Percentiles rank a stretch among this genome's conserved stretches.
phyloP scores from a whole-genome alignment of 2,329 filamentous ascomycete genomes.

The Cladosporium sp. region DNA sequence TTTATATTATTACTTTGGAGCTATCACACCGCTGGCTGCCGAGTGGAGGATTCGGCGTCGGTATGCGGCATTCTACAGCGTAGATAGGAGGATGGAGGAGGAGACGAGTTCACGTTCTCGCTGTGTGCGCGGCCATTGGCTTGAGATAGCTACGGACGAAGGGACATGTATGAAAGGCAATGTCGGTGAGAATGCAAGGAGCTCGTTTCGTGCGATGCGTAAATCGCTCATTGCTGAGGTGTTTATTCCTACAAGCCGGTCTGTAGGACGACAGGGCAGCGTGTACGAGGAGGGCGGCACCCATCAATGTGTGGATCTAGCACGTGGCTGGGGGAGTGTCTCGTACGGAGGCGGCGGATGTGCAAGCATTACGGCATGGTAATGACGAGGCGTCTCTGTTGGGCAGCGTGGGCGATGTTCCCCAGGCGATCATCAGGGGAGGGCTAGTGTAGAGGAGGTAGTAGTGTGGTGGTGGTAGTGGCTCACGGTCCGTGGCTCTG shows the following conservation, averaged over 20 bases:
- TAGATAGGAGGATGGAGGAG: constrained; percentile 11
- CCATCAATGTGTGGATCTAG: background rate
- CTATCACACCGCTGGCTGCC: constrained; percentile 5
- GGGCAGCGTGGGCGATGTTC: background rate
- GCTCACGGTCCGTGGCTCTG: background rate
- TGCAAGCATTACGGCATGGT: background rate
- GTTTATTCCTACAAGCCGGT: background rate
- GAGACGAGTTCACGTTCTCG: constrained; percentile 6
- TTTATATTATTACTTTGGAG: background rate
- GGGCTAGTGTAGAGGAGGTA: background rate
- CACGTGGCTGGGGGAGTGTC: background rate
- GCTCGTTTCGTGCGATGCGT: background rate
- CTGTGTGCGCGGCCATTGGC: background rate
- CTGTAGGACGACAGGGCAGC: background rate
- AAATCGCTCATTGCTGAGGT: constrained; percentile 8
- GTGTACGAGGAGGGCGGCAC: background rate
- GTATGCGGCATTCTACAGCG: constrained; percentile 11
- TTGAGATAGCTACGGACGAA: constrained; percentile 4
- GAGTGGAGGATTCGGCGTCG: constrained; percentile 1
- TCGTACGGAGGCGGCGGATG: background rate
- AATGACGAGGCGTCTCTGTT: background rate
- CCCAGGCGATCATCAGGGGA: background rate
- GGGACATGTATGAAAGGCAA: background rate
- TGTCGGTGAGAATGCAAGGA: constrained; percentile 13
- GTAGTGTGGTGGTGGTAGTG: background rate